Percentiles rank a stretch among this genome's conserved stretches.
phyloP scores from a whole-genome alignment of 495 filamentous ascomycete species.

The Penicillium cataractarum region DNA sequence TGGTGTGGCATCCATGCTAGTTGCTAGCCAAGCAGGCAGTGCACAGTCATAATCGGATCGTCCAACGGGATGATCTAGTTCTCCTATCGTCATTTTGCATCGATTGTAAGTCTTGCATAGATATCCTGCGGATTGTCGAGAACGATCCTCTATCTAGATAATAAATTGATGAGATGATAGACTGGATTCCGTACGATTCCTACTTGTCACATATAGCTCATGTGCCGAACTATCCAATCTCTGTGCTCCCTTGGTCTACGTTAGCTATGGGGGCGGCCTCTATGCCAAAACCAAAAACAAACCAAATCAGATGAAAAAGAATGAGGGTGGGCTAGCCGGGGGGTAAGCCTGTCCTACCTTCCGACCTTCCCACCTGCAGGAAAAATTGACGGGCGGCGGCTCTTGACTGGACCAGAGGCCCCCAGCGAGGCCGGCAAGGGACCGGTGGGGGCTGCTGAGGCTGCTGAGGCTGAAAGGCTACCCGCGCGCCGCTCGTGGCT shows the following conservation, averaged over 20 bases:
- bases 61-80: neutral
- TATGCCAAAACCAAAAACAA: neutral
- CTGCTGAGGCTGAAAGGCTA: constrained; percentile 33
- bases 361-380: neutral
- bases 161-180: neutral
- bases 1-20: neutral
- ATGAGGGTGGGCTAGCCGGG: neutral
- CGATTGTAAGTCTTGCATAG: neutral
- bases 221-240: neutral
- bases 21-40: neutral
- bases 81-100: neutral
- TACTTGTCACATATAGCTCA: neutral
- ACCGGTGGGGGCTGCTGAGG: constrained; percentile 3
- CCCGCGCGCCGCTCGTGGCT: constrained; percentile 28
- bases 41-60: neutral
- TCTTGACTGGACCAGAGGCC: constrained; percentile 28
- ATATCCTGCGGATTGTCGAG: neutral
- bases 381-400: constrained; percentile 20
- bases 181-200: neutral
- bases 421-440: constrained; percentile 5
- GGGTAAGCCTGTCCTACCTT: neutral
- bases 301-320: neutral
- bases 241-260: neutral
- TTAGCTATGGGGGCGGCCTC: neutral
- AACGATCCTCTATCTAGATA: neutral